Evolutionary conservation across 805 yeast species (phyloP), one percentile per base, ranked within the genome.

Genomic region (Metschnikowia amazonensis): DNA sequence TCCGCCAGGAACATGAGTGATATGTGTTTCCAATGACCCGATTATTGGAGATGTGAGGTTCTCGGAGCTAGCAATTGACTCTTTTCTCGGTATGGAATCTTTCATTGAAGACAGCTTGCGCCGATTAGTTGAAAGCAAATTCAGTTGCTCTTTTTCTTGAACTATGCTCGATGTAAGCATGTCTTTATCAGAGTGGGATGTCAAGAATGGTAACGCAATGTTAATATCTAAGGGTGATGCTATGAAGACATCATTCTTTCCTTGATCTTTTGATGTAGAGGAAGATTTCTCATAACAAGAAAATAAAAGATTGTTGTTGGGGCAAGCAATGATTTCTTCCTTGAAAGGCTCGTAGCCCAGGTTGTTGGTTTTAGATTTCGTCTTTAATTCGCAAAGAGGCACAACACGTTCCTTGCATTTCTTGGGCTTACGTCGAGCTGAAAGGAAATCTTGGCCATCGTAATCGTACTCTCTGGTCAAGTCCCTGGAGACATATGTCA

Each of bases 321-420:
- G 69, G 53, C 85, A 77, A 40, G 70, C 72, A 31, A 84, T 67
- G 4, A 79, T 74, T 55, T 85, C 90, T 45, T 83, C 82, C 50
- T 62, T 83, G 67, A 45, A 84, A 53, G 63, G 82, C 60, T 60
- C 74, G 44, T 14, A 63, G 40, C 20, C 72, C 63, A 30, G 59
- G 42, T 52, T 68, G 67, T 24, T 69, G 7, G 52, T 44, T 70
- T 59, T 74, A 34, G 49, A 45, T 39, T 70, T 80, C 0, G 90
- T 77, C 52, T 81, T 77, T 29, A 86, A 69, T 59, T 86, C 92
- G 49, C 84, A 71, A 14, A 86, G 59, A 0, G 86, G 72, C 7
- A 82, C 67, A 3, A 74, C 67, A 43, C 85, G 70, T 50, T 85
- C 90, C 25, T 57, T 49, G 9, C 36, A 36, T 27, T 48, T 50